Percentiles rank a stretch among this genome's conserved stretches.
These are phyloP conservation scores for Lactarius hatsudake DNA, from an alignment of 768 basidiomycete species.

Conservation along the genomic window DNA sequence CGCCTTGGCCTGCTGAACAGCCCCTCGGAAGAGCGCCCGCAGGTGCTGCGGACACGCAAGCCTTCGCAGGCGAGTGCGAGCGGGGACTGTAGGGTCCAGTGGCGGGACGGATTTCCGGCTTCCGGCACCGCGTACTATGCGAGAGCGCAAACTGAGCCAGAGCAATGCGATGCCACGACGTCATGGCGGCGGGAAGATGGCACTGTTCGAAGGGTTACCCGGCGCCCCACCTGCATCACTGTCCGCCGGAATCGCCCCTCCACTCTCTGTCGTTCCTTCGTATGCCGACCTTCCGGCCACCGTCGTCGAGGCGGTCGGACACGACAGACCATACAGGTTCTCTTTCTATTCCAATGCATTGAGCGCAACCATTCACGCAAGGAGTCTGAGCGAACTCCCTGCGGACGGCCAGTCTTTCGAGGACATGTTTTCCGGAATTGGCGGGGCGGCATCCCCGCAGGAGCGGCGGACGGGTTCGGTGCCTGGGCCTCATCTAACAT, in stretches of 20 bases:
- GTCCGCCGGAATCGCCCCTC: slow-evolving; percentile 26
- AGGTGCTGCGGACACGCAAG: slow-evolving; percentile 30
- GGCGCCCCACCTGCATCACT: slow-evolving; percentile 48
- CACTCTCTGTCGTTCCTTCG: slow-evolving; percentile 42
- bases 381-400: slow-evolving; percentile 89
- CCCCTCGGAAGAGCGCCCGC: slow-evolving; percentile 31
- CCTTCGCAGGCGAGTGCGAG: slow-evolving; percentile 20
- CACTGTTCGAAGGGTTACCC: slow-evolving; percentile 69
- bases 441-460: slow-evolving; percentile 14
- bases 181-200: slow-evolving; percentile 76
- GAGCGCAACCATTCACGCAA: slow-evolving; percentile 90
- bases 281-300: slow-evolving; percentile 37
- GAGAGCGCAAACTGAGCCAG: slow-evolving; percentile 87
- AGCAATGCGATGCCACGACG: slow-evolving; percentile 67
- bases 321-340: slow-evolving; percentile 93
- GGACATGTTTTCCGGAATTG: slow-evolving; percentile 71
- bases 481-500: slow-evolving; percentile 8
- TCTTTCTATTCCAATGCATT: slow-evolving; percentile 97
- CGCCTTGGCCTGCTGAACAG: slow-evolving; percentile 53
- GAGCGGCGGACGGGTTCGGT: slow-evolving; percentile 12
- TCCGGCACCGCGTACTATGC: slow-evolving; percentile 54
- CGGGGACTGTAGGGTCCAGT: slow-evolving; percentile 28
- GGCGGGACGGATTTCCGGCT: slow-evolving; percentile 26
- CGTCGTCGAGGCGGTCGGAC: slow-evolving; percentile 33
- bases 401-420: slow-evolving; percentile 92